Percentiles rank a stretch among this genome's conserved stretches.
phyloP scores from a whole-genome alignment of 192 early-diverging fungal species.

The Coemansia sp. region DNA sequence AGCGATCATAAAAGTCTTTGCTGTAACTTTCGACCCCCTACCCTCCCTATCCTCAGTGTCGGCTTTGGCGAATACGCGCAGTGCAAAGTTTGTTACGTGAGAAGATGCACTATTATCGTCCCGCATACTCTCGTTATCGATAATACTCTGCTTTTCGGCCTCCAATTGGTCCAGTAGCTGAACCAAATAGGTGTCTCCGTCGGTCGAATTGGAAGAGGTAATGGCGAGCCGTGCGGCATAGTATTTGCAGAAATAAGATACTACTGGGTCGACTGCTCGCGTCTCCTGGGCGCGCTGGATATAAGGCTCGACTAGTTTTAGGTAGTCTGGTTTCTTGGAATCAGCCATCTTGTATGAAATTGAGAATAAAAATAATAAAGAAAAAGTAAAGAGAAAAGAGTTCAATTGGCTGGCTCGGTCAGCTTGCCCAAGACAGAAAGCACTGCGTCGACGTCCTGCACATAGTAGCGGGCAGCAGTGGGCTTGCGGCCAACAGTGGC shows the following conservation, averaged over 20 bases:
- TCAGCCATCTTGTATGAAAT: not conserved
- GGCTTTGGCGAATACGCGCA: constrained; percentile 86
- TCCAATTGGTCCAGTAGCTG: constrained; percentile 82
- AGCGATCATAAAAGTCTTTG: constrained; percentile 86
- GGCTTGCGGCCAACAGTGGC: constrained; percentile 98
- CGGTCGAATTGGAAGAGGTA: constrained; percentile 57
- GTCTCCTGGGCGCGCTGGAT: constrained; percentile 86
- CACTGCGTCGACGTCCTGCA: constrained; percentile 70
- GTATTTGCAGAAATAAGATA: constrained; percentile 91
- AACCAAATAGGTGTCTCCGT: constrained; percentile 64
- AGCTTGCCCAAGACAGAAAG: constrained; percentile 36
- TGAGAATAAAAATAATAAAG: constrained; percentile 10
- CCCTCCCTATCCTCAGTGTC: constrained; percentile 91
- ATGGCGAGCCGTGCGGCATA: constrained; percentile 87
- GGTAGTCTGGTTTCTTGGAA: constrained; percentile 58
- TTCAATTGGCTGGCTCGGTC: not conserved
- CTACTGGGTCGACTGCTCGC: constrained; percentile 76
- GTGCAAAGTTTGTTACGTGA: constrained; percentile 88
- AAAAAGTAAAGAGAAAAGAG: not conserved
- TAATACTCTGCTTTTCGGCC: constrained; percentile 68
- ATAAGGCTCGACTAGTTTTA: constrained; percentile 72
- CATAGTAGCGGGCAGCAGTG: constrained; percentile 87
- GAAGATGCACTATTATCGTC: constrained; percentile 77
- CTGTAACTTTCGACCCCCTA: constrained; percentile 79
- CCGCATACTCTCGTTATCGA: constrained; percentile 67